Evolutionary conservation across 169 alveolate genomes (phyloP).

Genomic region (Ichthyophthirius multifiliis): DNA sequence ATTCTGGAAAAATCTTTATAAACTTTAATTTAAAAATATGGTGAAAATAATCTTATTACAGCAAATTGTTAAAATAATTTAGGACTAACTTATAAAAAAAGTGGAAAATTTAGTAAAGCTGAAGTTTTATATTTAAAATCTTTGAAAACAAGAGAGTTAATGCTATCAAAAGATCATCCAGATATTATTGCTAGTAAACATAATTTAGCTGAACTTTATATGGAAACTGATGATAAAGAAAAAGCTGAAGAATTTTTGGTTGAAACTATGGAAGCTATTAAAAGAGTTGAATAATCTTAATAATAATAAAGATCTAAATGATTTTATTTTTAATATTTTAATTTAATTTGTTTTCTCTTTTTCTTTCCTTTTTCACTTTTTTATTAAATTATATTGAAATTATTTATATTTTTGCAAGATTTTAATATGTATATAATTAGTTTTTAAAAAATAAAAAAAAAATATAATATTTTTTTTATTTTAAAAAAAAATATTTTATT

Average conservation of each 20-base stretch:
- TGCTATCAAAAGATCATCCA: conserved; percentile 42
- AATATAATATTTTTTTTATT: no score
- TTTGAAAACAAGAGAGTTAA: conserved; percentile 32
- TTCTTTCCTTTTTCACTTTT: no score
- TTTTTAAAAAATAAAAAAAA: no score
- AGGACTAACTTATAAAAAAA: conserved; percentile 47
- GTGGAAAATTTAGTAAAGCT: conserved; percentile 26
- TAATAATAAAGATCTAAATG: no score
- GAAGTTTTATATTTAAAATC: conserved; percentile 42
- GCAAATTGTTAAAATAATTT: conserved; percentile 15
- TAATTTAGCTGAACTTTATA: conserved; percentile 37
- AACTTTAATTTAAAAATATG: not conserved
- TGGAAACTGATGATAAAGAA: not conserved
- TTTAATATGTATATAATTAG: no score
- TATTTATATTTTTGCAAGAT: no score
- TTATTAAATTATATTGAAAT: no score
- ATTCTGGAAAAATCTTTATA: not conserved
- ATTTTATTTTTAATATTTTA: no score
- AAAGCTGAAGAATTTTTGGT: not conserved
- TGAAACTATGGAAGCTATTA: not conserved
- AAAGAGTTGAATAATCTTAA: not conserved
- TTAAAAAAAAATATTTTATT: no score
- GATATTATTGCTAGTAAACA: conserved; percentile 46
- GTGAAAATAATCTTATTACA: not conserved
- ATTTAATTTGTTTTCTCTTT: no score